Evolutionary conservation across 2,329 filamentous ascomycete species (phyloP), one percentile per base, ranked within the genome.

Genomic region (Amphichorda felina): DNA sequence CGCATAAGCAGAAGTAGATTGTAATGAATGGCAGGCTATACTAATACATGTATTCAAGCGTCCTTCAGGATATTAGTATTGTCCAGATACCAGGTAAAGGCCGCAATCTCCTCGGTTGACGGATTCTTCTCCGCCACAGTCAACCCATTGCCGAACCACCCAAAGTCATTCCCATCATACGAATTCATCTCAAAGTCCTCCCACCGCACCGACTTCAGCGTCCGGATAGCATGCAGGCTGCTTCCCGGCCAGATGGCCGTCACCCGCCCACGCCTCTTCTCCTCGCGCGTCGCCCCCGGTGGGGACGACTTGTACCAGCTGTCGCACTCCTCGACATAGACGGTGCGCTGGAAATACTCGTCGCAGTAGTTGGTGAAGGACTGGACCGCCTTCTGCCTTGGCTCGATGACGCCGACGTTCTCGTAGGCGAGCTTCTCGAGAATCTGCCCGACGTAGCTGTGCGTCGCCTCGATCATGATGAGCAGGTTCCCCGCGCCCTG

Each of bases 281-380:
- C 30, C 14, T 33, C 30, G 11, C 18, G 30, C 7, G 30, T n/a
- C 4, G 30, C 30, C 5, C 30, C 17, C n/a, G 30, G 30, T 13
- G 10, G 17, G 8, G 60, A 56, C 22, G 59, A 56, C 46, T 68
- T 66, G 47, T 74, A 75, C 70, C 69, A 74, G 36, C 63, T 68
- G 40, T 60, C 61, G 48, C 70, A 74, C 8, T 53, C 47, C 28
- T 63, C 64, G 5, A 56, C 50, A 46, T 67, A 70, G 2, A 70
- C 65, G 0, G 63, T 68, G 5, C 55, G 47, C 42, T 60, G 55
- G 46, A 72, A 66, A 43, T 70, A 66, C 34, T 59, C 57, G 28
- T 61, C 56, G 24, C 61, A 57, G 45, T 66, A 70, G 18, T 52
- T 55, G 29, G 53, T 54, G 44, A 68, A 72, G 39, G 69, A 66